Base-by-base conservation (phyloP, 2,329 filamentous ascomycete species). In the Cryphonectria nitschkei region DNA sequence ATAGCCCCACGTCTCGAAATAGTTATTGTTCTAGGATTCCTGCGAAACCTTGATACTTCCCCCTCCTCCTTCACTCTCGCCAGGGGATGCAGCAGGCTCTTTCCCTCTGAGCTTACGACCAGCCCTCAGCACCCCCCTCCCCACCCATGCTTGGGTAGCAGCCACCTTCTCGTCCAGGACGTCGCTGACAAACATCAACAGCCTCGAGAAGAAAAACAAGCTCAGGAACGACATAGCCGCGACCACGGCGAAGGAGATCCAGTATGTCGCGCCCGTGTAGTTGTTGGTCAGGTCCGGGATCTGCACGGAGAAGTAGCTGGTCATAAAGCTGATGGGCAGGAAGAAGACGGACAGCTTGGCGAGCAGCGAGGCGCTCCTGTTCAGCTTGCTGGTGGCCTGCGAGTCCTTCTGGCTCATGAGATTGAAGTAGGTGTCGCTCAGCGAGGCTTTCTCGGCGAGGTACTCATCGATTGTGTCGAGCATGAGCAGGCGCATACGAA, bases 291-390 rank as follows among this genome's bases (percentile, higher is more conserved):
- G 81, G 4, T 87, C 85, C 9, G 82, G 80, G 65, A 93, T 87
- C 77, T 92, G 86, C 1, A 90, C 86, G 7, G 89, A 90, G 78
- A 93, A 94, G 79, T 93, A 94, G 43, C 84, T 88, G 3, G 91
- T 93, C 88, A 94, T 90, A 65, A 94, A 85, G 74, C 87, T 91
- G 72, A 94, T 90, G 0, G 92, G 92, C 69, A 94, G 84, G 81
- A 94, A 94, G 67, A 94, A 83, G 56, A 94, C 92, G 16, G 90
- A 92, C 7, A 92, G 88, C 78, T 94, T 94, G 63, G 91, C 91
- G 14, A 94, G 84, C 6, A 94, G 82, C 5, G 93, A 88, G 3
- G 92, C 92, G 73, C 91, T 90, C 70, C 91, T 84, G 0, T 91
- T 93, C 29, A 94, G 84, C 29, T 90, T 86, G 71, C 93, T 91